Evolutionary conservation across 495 filamentous ascomycete genomes (phyloP).

Genomic region (Lentithecium fluviatile): DNA sequence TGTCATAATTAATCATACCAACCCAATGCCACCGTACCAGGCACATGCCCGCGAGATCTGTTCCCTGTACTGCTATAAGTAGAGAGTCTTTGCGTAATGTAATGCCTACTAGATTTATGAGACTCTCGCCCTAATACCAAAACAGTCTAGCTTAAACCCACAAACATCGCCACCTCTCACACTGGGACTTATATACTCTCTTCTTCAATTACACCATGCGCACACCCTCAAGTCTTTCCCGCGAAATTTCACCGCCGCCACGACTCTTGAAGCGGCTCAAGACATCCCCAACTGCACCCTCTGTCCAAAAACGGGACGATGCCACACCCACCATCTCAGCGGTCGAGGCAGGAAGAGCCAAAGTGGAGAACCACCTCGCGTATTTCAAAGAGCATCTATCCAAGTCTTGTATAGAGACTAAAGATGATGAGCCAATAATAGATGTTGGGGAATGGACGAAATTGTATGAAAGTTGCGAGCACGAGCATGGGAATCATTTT

Average conservation of each 20-base stretch:
- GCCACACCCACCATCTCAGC: conserved; percentile 42
- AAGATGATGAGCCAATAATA: conserved; percentile 42
- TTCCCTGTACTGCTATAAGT: no score
- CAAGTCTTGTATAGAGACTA: conserved; percentile 35
- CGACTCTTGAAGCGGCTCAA: not conserved
- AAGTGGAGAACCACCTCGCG: conserved; percentile 54
- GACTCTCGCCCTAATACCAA: no score
- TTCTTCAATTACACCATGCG: not conserved
- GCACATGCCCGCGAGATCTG: no score
- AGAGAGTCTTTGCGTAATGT: no score
- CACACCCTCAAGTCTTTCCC: not conserved
- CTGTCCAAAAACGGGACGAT: not conserved
- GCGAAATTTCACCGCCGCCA: not conserved
- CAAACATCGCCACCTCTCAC: no score
- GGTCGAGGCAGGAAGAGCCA: conserved; percentile 58
- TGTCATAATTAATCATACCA: no score
- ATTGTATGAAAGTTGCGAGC: conserved; percentile 55
- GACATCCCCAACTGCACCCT: not conserved
- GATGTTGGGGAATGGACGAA: conserved; percentile 49
- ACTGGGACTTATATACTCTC: no score
- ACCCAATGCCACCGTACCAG: no score
- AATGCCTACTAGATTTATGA: no score
- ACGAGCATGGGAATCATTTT: conserved; percentile 57
- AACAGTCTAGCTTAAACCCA: no score
- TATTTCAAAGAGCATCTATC: conserved; percentile 52